Evolutionary conservation across 2,329 filamentous ascomycete genomes (phyloP).

Genomic region (Talaromyces piceae): DNA sequence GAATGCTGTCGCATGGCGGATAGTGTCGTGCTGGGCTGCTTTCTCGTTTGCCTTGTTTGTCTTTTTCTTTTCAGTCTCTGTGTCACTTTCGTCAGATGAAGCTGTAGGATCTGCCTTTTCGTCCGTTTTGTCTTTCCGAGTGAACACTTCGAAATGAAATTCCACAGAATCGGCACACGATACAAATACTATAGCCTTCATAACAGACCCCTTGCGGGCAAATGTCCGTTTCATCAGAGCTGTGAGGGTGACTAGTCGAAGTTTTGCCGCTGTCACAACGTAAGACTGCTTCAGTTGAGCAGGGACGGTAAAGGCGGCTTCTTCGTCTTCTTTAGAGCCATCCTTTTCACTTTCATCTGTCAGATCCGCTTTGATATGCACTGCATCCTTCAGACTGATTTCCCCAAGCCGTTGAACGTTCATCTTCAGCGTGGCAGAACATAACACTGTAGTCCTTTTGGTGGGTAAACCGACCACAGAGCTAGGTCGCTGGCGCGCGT

Average conservation of each 20-base stretch:
- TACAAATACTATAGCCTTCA: slow-evolving; percentile 96
- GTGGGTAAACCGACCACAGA: slow-evolving; percentile 61
- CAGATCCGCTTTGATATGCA: slow-evolving; percentile 69
- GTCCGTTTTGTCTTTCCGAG: slow-evolving; percentile 26
- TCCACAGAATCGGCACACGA: slow-evolving; percentile 96
- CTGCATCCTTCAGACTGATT: slow-evolving; percentile 87
- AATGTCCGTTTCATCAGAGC: slow-evolving; percentile 82
- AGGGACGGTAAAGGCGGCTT: slow-evolving; percentile 67
- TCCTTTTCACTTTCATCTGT: slow-evolving; percentile 48
- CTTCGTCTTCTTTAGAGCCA: slow-evolving; percentile 43
- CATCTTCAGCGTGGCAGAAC: slow-evolving; percentile 97
- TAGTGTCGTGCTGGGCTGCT: slow-evolving; percentile 33
- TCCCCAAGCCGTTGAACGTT: slow-evolving; percentile 90
- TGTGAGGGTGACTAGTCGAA: slow-evolving; percentile 80
- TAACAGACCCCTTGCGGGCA: slow-evolving; percentile 77
- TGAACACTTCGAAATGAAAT: slow-evolving; percentile 86
- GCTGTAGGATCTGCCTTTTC: slow-evolving; percentile 18
- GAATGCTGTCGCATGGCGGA: slow-evolving; percentile 58
- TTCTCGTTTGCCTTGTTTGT: slow-evolving; percentile 14
- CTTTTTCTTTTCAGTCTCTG: slow-evolving; percentile 10
- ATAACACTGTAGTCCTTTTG: slow-evolving; percentile 75
- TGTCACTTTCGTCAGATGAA: slow-evolving; percentile 18
- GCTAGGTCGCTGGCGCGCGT: slow-evolving; percentile 56
- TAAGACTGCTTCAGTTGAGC: slow-evolving; percentile 92
- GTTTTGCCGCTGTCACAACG: slow-evolving; percentile 76